Evolutionary conservation across 1,284 basidiomycete genomes (phyloP).

Genomic region (Mycosarcoma maydis): DNA sequence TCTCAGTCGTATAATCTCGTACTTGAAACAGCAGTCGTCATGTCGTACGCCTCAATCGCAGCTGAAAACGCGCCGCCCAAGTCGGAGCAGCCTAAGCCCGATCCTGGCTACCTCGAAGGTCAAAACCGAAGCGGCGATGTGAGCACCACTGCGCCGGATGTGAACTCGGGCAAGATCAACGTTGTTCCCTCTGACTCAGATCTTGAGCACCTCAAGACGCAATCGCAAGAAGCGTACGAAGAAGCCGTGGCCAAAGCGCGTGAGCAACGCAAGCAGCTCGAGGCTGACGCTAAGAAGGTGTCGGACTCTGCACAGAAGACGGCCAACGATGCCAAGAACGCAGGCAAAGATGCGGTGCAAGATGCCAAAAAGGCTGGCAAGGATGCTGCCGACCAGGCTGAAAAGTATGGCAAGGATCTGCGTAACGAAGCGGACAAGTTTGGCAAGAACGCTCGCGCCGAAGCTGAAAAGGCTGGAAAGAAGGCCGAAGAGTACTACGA

Average conservation of each 20-base stretch:
- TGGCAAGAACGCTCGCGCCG: constrained; percentile 33
- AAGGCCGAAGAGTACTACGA: constrained; percentile 45
- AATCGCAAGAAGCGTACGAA: constrained; percentile 48
- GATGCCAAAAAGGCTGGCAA: constrained; percentile 20
- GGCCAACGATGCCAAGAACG: constrained; percentile 25
- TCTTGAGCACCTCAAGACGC: constrained; percentile 56
- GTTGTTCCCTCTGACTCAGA: constrained; percentile 48
- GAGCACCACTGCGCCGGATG: constrained; percentile 29
- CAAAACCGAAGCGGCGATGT: constrained; percentile 10
- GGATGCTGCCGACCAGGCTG: constrained; percentile 14
- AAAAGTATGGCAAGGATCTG: constrained; percentile 12
- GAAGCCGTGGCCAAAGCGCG: constrained; percentile 37
- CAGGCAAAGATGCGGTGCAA: constrained; percentile 19
- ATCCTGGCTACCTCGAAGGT: constrained; percentile 49
- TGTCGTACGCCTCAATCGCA: constrained; percentile 53
- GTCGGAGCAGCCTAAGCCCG: constrained; percentile 50
- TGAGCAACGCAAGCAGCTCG: constrained; percentile 44
- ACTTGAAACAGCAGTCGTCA: not conserved
- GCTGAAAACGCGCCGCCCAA: constrained; percentile 49
- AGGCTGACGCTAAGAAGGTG: constrained; percentile 35
- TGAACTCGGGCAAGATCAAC: constrained; percentile 55
- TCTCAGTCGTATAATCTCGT: not conserved
- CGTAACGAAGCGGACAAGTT: constrained; percentile 32
- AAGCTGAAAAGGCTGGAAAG: constrained; percentile 43
- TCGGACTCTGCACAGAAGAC: constrained; percentile 24